Base-by-base conservation (phyloP, 2,329 filamentous ascomycete species). In the Hymenoscyphus fructigenus region DNA sequence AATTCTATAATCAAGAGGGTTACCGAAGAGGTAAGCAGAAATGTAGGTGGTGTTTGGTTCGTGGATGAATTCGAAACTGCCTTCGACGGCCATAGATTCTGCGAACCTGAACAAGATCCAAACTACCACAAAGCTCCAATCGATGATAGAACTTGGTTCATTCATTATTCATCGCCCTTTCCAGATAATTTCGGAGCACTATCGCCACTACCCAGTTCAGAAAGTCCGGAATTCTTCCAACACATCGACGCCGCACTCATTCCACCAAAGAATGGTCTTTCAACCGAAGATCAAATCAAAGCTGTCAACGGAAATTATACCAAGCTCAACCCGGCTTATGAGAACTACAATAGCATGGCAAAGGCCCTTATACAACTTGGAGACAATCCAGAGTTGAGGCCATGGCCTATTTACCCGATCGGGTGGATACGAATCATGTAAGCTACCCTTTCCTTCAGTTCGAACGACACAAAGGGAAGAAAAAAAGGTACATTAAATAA, bases 71-170 rank as follows among this genome's bases (percentile, higher is more conserved):
- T 59, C 57, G 28, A 59, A 28, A 36, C 26, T 17, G 57, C 57
- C 1, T 59, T 59, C 32, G 32, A 59, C 57, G 57, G 57, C 57
- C 57, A 59, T 26, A 28, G 57, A 28, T 59, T 59, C 57, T 59
- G 57, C 32, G 57, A 59, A 59, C 28, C 4, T 4, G 57, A 59
- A 26, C 12, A 34, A 3, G 57, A 59, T 23, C 28, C 32, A 38
- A 28, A 59, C 9, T 59, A 59, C 17, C 57, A 59, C 29, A 59
- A 59, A 12, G 15, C 14, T n/a, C 57, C 57, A 15, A 59, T 59
- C 57, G 57, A 59, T 26, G 14, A 15, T 5, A 59, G 23, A 59
- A 59, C 57, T 23, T 59, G 57, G 57, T 59, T 59, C 57, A 59
- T 59, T 29, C 57, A 59, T 38, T 59, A n/a, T 3, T 7, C n/a